Percentiles rank a stretch among this genome's conserved stretches.
phyloP scores from a whole-genome alignment of 768 basidiomycete genomes.

The Kwoniella dendrophila region DNA sequence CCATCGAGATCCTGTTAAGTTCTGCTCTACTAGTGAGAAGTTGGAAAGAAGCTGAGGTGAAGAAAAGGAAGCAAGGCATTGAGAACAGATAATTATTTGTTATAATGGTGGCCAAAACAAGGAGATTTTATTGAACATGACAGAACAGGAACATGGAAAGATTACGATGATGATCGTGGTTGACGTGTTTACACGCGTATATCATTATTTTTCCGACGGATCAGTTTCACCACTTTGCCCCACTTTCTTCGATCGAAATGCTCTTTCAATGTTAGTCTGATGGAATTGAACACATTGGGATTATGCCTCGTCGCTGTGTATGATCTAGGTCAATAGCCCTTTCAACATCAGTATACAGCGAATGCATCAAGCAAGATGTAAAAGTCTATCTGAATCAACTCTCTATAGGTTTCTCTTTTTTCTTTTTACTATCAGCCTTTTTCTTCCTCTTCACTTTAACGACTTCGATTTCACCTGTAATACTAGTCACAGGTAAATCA shows the following conservation, averaged over 20 bases:
- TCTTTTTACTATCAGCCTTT: conserved; percentile 43
- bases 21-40: too few species aligned
- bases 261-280: neutral
- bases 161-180: too few species aligned
- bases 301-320: too few species aligned
- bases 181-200: too few species aligned
- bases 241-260: neutral
- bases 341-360: conserved; percentile 13
- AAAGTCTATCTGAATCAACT: neutral
- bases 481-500: conserved; percentile 21
- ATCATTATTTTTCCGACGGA: conserved; percentile 4
- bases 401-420: conserved; percentile 3
- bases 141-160: too few species aligned
- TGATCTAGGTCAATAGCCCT: too few species aligned
- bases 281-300: neutral
- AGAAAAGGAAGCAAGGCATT: too few species aligned
- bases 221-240: neutral
- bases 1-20: neutral
- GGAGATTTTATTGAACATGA: too few species aligned
- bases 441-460: conserved; percentile 54
- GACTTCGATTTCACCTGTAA: conserved; percentile 41
- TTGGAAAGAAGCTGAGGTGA: too few species aligned
- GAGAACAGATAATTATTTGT: too few species aligned
- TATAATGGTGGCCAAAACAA: too few species aligned
- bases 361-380: conserved; percentile 3